Evolutionary conservation across 129 eudicot species (phyloP), one percentile per base, ranked within the genome.

Genomic region (Centrapalus pauciflorus): DNA sequence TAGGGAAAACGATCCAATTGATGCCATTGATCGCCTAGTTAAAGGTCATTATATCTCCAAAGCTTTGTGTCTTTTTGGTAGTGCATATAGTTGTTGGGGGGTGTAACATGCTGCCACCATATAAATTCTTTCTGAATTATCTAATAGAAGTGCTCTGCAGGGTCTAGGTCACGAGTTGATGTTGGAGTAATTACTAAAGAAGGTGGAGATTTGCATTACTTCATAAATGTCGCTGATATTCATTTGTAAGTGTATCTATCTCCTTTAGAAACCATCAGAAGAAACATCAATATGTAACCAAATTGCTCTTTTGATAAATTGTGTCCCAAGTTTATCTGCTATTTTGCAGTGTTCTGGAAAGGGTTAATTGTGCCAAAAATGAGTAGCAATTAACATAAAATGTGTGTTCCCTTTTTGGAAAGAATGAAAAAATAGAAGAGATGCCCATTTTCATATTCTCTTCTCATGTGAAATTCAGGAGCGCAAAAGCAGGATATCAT

Each of bases 401-500:
- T n/a, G n/a, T n/a, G n/a, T n/a, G n/a, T n/a, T n/a, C n/a, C n/a
- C n/a, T n/a, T n/a, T n/a, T 52, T 43, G 13, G 27, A 10, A 73
- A 58, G 41, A 20, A 46, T 50, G 38, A 40, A 56, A 30, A 10
- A 6, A 23, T 19, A 26, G 50, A 34, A 14, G 54, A 35, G 14
- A 74, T 16, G 45, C 55, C 17, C 46, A 25, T 45, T 49, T 74
- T 23, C 7, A 28, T 34, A 38, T 41, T 23, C 41, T 66, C n/a
- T 48, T 12, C 48, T 37, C 28, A 33, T 46, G 19, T 14, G 61
- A 57, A 54, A 32, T 64, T 75, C 84, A 93, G 99, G 90, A 93
- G 90, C 83, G 98, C 98, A 14, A 91, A 91, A 81, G 96, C 96
- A 35, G 98, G 98, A 62, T 91, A 81, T 79, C 86, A 85, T 82